Percentiles rank a stretch among this genome's conserved stretches.
Evolutionary conservation across 768 basidiomycete species (phyloP).

Genomic region (Agrocybe chaxingu): DNA sequence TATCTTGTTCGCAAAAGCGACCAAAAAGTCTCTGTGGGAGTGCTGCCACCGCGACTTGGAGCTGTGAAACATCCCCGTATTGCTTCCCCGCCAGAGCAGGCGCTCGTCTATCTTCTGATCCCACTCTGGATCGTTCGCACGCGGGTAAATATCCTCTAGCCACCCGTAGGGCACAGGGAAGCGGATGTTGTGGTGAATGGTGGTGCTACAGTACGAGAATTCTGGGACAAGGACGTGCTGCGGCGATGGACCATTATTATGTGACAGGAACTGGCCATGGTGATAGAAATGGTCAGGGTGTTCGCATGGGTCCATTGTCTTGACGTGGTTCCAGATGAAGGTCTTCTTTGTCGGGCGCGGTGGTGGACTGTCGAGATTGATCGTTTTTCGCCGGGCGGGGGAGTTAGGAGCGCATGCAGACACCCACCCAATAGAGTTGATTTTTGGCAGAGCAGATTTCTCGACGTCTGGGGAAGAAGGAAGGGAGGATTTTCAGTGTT

Average conservation of each 20-base stretch:
- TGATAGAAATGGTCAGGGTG: slow-evolving; percentile 41
- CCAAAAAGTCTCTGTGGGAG: slow-evolving; percentile 48
- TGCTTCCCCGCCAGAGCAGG: slow-evolving; percentile 71
- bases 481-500: background rate
- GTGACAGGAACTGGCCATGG: slow-evolving; percentile 52
- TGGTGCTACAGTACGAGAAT: slow-evolving; percentile 50
- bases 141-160: slow-evolving; percentile 37
- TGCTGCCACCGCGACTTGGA: slow-evolving; percentile 40
- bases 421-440: slow-evolving; percentile 31
- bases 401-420: slow-evolving; percentile 38
- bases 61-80: slow-evolving; percentile 57
- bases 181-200: slow-evolving; percentile 55
- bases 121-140: slow-evolving; percentile 58
- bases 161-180: slow-evolving; percentile 46
- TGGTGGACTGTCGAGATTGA: slow-evolving; percentile 33
- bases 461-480: slow-evolving; percentile 20
- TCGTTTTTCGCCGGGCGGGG: slow-evolving; percentile 29
- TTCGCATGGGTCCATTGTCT: slow-evolving; percentile 48
- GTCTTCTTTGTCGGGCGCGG: slow-evolving; percentile 31
- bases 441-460: slow-evolving; percentile 28
- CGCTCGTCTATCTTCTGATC: slow-evolving; percentile 59
- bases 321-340: slow-evolving; percentile 47
- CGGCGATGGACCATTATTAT: slow-evolving; percentile 43
- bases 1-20: slow-evolving; percentile 39
- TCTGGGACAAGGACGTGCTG: slow-evolving; percentile 41